phyloP scores from a whole-genome alignment of 2,329 filamentous ascomycete species.

The Daldinia eschscholtzii region DNA sequence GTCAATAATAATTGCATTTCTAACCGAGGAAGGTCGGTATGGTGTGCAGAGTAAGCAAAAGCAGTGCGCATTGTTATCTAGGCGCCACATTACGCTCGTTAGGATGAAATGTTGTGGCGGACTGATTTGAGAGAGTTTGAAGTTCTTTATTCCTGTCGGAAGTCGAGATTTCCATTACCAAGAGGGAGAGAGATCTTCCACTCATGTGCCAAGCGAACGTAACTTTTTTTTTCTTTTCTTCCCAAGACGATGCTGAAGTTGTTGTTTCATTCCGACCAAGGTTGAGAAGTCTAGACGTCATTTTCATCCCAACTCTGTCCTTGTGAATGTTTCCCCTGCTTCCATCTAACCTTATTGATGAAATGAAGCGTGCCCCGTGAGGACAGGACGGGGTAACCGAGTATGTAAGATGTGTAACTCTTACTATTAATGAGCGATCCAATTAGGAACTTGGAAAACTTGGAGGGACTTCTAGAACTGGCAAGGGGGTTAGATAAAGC shows the following conservation, averaged over 20 bases:
- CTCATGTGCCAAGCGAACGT: constrained; percentile 31
- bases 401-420: constrained; percentile 19
- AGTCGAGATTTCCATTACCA: constrained; percentile 28
- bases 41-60: constrained; percentile 22
- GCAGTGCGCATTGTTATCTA: constrained; percentile 19
- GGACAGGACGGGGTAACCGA: not conserved
- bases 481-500: constrained; percentile 26
- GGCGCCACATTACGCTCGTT: constrained; percentile 2
- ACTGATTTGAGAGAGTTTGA: constrained; percentile 32
- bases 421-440: not conserved
- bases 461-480: constrained; percentile 39
- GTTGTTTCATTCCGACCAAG: constrained; percentile 30
- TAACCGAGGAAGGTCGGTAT: constrained; percentile 19
- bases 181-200: constrained; percentile 26
- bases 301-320: constrained; percentile 40
- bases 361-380: constrained; percentile 9
- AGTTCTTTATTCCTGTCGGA: constrained; percentile 31
- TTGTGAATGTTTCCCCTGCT: constrained; percentile 34
- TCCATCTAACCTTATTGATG: constrained; percentile 30
- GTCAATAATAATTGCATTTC: not conserved
- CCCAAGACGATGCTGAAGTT: constrained; percentile 14
- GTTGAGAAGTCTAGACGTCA: constrained; percentile 22
- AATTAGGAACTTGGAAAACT: constrained; percentile 20
- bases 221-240: not conserved
- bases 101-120: constrained; percentile 13